Evolutionary conservation across 495 filamentous ascomycete species (phyloP).

Genomic region (Aspergillus sclerotioniger): DNA sequence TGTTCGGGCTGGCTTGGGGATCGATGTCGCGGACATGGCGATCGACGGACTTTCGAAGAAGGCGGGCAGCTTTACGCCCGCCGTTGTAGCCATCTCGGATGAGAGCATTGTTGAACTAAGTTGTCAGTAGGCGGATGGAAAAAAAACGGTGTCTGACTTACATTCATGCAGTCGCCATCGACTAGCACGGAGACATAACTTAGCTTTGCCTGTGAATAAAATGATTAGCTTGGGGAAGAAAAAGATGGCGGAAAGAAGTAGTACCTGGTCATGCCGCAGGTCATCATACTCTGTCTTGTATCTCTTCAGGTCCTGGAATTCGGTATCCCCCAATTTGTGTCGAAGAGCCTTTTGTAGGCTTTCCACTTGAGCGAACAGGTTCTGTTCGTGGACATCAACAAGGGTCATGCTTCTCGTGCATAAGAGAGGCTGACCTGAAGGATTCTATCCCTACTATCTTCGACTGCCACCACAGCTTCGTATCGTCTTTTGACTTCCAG

Average conservation of each 20-base stretch:
- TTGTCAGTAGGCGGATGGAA: neutral
- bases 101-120: constrained; percentile 21
- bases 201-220: constrained; percentile 15
- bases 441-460: constrained; percentile 11
- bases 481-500: constrained; percentile 2
- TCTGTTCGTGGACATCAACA: constrained; percentile 1
- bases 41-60: constrained; percentile 16
- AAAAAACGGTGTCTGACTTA: constrained; percentile 7
- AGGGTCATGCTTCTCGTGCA: neutral
- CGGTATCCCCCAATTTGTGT: constrained; percentile 7
- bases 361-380: constrained; percentile 15
- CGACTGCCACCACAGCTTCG: neutral
- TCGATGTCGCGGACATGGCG: constrained; percentile 10
- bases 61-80: constrained; percentile 22
- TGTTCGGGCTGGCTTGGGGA: constrained; percentile 12
- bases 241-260: neutral
- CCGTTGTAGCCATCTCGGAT: constrained; percentile 23
- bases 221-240: neutral
- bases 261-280: constrained; percentile 18
- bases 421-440: constrained; percentile 3
- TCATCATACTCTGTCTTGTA: constrained; percentile 7
- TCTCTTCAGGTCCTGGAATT: constrained; percentile 3
- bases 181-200: constrained; percentile 30
- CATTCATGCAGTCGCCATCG: constrained; percentile 36
- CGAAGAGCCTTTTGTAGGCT: constrained; percentile 11